Percentiles rank a stretch among this genome's conserved stretches.
Evolutionary conservation across 176 grass and related monocot genomes (phyloP).

Genomic region (Coix lacrymajobi): DNA sequence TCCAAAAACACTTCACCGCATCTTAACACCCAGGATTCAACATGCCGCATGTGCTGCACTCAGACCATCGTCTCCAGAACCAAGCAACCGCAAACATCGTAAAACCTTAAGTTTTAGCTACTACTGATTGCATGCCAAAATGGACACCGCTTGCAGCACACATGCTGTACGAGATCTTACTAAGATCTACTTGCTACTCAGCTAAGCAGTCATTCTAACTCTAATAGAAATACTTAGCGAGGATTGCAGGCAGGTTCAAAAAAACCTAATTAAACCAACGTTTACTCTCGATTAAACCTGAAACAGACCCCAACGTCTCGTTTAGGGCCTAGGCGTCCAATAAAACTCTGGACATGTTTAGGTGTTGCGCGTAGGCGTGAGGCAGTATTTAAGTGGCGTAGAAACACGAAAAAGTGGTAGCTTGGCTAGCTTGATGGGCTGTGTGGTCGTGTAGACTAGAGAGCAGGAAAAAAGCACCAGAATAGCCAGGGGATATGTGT

Average conservation of each 20-base stretch:
- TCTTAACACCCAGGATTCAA: not conserved
- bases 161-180: not conserved
- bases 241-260: not conserved
- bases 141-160: not conserved
- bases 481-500: too few relatives aligned
- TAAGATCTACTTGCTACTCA: not conserved
- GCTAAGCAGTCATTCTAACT: not conserved
- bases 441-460: too few relatives aligned
- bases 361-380: too few relatives aligned
- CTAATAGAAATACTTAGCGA: not conserved
- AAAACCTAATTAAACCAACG: too few relatives aligned
- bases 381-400: too few relatives aligned
- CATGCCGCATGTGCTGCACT: not conserved
- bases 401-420: too few relatives aligned
- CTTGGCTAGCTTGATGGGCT: too few relatives aligned
- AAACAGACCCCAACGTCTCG: too few relatives aligned
- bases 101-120: not conserved
- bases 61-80: not conserved
- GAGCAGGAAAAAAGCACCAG: too few relatives aligned
- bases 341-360: too few relatives aligned
- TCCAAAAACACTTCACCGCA: not conserved
- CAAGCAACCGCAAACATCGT: not conserved
- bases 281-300: too few relatives aligned
- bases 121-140: not conserved
- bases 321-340: too few relatives aligned